Conservation (phyloP, 176 grass and related monocot species). For the Cenchrus fungigraminus region DNA sequence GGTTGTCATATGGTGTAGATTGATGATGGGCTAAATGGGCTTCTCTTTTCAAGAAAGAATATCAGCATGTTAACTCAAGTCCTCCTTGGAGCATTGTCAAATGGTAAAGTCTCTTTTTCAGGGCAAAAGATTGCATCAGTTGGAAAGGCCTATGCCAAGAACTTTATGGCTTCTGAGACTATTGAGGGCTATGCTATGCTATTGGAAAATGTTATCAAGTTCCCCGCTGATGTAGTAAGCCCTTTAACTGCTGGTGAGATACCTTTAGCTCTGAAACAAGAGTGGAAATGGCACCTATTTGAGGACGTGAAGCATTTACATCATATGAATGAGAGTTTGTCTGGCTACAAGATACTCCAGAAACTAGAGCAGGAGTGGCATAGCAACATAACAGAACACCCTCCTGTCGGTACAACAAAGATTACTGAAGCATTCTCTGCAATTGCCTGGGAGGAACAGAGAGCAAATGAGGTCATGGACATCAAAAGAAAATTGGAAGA, state of each 20-base stretch:
- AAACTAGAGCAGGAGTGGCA: slow-evolving; percentile 76
- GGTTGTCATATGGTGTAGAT: slow-evolving; percentile 64
- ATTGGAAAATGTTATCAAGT: slow-evolving; percentile 76
- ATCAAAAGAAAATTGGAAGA: slow-evolving; percentile 76
- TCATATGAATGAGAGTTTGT: slow-evolving; percentile 49
- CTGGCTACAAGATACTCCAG: slow-evolving; percentile 62
- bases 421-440: slow-evolving; percentile 63
- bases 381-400: slow-evolving; percentile 48
- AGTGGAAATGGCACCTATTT: slow-evolving; percentile 90
- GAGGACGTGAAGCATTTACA: slow-evolving; percentile 57
- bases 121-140: slow-evolving; percentile 71
- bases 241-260: slow-evolving; percentile 67
- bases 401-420: slow-evolving; percentile 46
- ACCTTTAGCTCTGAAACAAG: slow-evolving; percentile 68
- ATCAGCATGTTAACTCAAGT: slow-evolving; percentile 59
- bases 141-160: slow-evolving; percentile 81
- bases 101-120: slow-evolving; percentile 67
- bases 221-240: slow-evolving; percentile 62
- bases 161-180: slow-evolving; percentile 79
- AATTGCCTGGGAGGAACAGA: slow-evolving; percentile 86
- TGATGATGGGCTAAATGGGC: slow-evolving; percentile 80
- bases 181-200: slow-evolving; percentile 79
- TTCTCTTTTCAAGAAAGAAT: slow-evolving; percentile 77
- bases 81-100: slow-evolving; percentile 61
- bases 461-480: slow-evolving; percentile 58